A percentile compares a stretch with the other conserved stretches of the same genome.
Evolutionary conservation across 2,329 filamentous ascomycete species (phyloP).

Genomic region (Arthroderma uncinatum): DNA sequence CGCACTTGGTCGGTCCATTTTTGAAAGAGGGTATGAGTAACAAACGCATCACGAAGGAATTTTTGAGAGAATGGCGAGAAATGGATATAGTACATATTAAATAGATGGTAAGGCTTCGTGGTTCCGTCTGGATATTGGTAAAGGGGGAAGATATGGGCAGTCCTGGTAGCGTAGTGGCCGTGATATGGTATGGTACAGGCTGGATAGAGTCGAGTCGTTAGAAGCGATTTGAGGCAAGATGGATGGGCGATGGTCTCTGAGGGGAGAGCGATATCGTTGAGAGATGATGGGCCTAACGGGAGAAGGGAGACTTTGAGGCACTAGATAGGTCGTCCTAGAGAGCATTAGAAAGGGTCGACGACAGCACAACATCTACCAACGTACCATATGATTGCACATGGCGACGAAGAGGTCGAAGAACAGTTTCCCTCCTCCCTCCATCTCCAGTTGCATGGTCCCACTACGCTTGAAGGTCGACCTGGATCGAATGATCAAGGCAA

Average conservation of each 20-base stretch:
- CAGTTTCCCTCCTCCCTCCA: slow-evolving; percentile 74
- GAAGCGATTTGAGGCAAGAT: background rate
- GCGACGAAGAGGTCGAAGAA: slow-evolving; percentile 94
- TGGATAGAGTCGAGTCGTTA: background rate
- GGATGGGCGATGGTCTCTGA: background rate
- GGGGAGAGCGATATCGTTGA: background rate
- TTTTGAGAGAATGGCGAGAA: background rate
- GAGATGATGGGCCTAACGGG: slow-evolving; percentile 9
- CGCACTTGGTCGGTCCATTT: background rate
- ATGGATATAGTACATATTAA: slow-evolving; percentile 3
- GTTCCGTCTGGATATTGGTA: background rate
- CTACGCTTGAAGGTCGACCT: slow-evolving; percentile 83
- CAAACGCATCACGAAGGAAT: background rate
- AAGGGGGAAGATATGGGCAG: background rate
- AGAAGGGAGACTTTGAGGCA: slow-evolving; percentile 17
- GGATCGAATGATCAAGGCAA: slow-evolving; percentile 82
- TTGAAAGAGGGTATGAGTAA: background rate
- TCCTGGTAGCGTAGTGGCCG: background rate
- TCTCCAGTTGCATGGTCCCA: slow-evolving; percentile 90
- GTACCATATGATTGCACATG: slow-evolving; percentile 77
- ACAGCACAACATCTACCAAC: slow-evolving; percentile 25
- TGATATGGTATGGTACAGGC: background rate
- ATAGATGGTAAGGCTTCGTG: background rate
- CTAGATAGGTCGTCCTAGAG: slow-evolving; percentile 20
- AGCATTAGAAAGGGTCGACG: slow-evolving; percentile 1